A percentile compares a stretch with the other conserved stretches of the same genome.
Conservation (phyloP, 495 filamentous ascomycete species). For the Gamarada debralockiae region DNA sequence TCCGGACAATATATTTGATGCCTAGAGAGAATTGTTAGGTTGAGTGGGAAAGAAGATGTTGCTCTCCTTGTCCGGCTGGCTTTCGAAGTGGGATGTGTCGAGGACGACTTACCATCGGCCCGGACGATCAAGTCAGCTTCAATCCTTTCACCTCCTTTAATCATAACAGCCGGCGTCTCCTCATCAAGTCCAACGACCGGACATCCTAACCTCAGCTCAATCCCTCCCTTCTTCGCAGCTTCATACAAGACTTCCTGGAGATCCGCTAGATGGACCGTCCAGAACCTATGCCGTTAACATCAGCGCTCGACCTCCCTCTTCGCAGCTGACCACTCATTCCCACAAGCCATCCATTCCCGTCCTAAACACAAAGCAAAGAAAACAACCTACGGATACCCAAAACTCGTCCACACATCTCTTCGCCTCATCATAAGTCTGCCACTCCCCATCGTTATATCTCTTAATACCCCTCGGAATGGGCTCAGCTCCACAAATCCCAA, state of each 20-base stretch:
- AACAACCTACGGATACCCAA: not conserved
- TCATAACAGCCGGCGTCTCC: not conserved
- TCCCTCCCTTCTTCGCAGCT: not conserved
- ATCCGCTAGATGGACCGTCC: constrained; percentile 7
- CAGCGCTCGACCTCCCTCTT: not conserved
- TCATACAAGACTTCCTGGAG: constrained; percentile 6
- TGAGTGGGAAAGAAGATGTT: no score
- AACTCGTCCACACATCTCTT: not conserved
- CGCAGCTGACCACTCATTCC: no score
- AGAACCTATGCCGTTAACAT: not conserved
- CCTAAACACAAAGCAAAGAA: no score
- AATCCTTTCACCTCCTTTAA: constrained; percentile 3
- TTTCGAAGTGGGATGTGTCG: no score
- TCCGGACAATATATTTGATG: constrained; percentile 2
- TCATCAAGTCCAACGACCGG: constrained; percentile 1
- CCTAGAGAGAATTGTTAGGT: not conserved
- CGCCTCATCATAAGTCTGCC: not conserved
- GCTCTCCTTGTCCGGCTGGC: no score
- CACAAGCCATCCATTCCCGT: no score
- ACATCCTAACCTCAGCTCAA: not conserved
- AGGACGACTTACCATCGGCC: constrained; percentile 9
- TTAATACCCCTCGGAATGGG: not conserved
- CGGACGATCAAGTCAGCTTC: constrained; percentile 9
- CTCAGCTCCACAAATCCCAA: not conserved
- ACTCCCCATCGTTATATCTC: constrained; percentile 6